Conservation (phyloP, 164 flowering plant genomes). For the Cinnamomum chago region DNA sequence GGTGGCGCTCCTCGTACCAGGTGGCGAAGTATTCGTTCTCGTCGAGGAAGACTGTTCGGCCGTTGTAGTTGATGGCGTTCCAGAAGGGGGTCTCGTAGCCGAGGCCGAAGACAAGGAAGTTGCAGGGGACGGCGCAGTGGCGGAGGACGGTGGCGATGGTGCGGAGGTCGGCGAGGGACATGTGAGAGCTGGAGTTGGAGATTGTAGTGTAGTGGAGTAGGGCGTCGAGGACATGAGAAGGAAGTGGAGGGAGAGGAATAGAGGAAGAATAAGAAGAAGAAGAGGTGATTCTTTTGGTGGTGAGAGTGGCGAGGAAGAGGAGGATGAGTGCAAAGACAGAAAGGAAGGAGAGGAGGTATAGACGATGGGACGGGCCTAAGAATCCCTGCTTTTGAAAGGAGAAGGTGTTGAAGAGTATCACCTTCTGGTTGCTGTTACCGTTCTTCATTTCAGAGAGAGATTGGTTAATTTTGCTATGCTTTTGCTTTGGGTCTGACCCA, state of each 20-base stretch:
- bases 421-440: slow-evolving; percentile 18
- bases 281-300: slow-evolving; percentile 16
- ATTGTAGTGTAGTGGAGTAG: slow-evolving; percentile 64
- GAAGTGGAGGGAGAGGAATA: slow-evolving; percentile 19
- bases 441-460: slow-evolving; percentile 10
- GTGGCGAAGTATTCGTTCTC: slow-evolving; percentile 57
- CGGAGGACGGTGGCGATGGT: slow-evolving; percentile 45
- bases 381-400: slow-evolving; percentile 19
- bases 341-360: slow-evolving; percentile 49
- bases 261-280: slow-evolving; percentile 15
- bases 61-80: slow-evolving; percentile 62
- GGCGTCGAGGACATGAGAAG: slow-evolving; percentile 35
- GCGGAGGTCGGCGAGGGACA: slow-evolving; percentile 54
- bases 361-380: slow-evolving; percentile 36
- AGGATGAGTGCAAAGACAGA: slow-evolving; percentile 57
- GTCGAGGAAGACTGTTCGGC: slow-evolving; percentile 76
- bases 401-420: slow-evolving; percentile 27
- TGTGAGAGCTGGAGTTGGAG: slow-evolving; percentile 42
- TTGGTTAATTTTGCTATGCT: background rate
- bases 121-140: slow-evolving; percentile 43
- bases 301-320: slow-evolving; percentile 43
- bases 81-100: slow-evolving; percentile 83
- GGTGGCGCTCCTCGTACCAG: slow-evolving; percentile 44
- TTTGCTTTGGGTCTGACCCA: background rate
- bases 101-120: slow-evolving; percentile 81